Evolutionary conservation across 2,329 filamentous ascomycete genomes (phyloP).

Genomic region (Drechslerella stenobrocha): DNA sequence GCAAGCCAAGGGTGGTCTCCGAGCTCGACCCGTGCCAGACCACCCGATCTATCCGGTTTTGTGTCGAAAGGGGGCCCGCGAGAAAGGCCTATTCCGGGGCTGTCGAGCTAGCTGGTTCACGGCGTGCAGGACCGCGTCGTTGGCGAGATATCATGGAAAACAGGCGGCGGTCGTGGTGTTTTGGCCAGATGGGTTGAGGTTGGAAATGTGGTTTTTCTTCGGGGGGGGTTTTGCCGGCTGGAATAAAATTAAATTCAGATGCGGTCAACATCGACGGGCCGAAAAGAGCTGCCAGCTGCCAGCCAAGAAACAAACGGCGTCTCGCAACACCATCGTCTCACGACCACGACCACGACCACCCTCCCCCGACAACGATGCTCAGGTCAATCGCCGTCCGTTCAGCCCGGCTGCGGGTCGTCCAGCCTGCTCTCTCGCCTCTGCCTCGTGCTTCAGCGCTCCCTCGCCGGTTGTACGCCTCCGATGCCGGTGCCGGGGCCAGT

Average conservation of each 20-base stretch:
- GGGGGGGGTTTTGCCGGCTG: constrained; percentile 38
- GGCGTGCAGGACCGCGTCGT: constrained; percentile 38
- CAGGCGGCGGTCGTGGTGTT: constrained; percentile 36
- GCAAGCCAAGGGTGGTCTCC: constrained; percentile 35
- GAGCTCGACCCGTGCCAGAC: constrained; percentile 43
- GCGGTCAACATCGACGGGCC: constrained; percentile 4
- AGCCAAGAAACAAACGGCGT: no score
- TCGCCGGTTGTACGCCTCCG: constrained; percentile 27
- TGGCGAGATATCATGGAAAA: constrained; percentile 49
- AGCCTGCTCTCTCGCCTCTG: constrained; percentile 21
- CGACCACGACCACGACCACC: neutral
- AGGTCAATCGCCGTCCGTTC: constrained; percentile 32
- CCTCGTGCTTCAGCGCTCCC: no score
- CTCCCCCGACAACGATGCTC: constrained; percentile 25
- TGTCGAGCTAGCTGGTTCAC: constrained; percentile 38
- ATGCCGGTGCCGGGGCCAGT: constrained; percentile 1
- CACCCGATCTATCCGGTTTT: constrained; percentile 35
- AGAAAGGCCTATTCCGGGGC: constrained; percentile 14
- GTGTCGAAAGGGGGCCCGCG: constrained; percentile 15
- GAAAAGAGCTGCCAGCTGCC: constrained; percentile 1
- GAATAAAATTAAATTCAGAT: constrained; percentile 38
- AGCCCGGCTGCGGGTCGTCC: constrained; percentile 22
- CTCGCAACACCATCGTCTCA: neutral
- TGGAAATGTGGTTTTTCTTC: constrained; percentile 41
- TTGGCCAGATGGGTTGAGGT: constrained; percentile 41